Base-by-base conservation (phyloP, 179 eudicot genomes). In the Pouteria campechiana region DNA sequence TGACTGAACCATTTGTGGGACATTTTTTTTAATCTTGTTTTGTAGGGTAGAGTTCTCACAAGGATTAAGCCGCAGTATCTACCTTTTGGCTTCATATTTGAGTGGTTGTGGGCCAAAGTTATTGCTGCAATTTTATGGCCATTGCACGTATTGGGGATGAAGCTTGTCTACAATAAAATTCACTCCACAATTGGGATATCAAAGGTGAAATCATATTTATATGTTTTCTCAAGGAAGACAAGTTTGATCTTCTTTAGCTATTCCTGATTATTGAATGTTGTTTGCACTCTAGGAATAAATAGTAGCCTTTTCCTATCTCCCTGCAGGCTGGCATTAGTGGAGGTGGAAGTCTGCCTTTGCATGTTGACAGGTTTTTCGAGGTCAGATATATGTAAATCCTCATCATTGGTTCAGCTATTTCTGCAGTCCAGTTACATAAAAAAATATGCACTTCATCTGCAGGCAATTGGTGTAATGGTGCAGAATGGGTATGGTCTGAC, bases 401-500 rank as follows among this genome's bases (percentile, higher is more conserved):
- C 44, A 21, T 39, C 33, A 27, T 18, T 41, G 15, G 15, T 44
- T 24, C 44, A 52, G 29, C 7, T 12, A 20, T 31, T 37, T 46
- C 42, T 12, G 2, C 20, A 48, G 14, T 42, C 8, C 24, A 23
- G 18, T 14, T 3, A 3, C 18, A 17, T 12, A 7, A 2, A n/a
- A 14, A 19, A 22, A 15, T 8, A 16, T 49, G 19, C 23, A 21
- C 47, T 44, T 33, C n/a, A n/a, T n/a, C n/a, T n/a, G 19, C 78
- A 90, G 98, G 95, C 95, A 21, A 79, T 86, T 37, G 98, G 61
- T 24, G 53, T 84, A 38, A 58, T 51, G 44, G 39, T 90, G 23
- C 98, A 76, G 63, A 86, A 86, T 51, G 98, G 98, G 14, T 90
- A 86, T 69, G 98, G 98, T 19, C 54, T 90, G 50, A 86, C 98